Percentiles rank a stretch among this genome's conserved stretches.
Conservation (phyloP, 345 rosid genomes). For the Nephelium lappaceum region DNA sequence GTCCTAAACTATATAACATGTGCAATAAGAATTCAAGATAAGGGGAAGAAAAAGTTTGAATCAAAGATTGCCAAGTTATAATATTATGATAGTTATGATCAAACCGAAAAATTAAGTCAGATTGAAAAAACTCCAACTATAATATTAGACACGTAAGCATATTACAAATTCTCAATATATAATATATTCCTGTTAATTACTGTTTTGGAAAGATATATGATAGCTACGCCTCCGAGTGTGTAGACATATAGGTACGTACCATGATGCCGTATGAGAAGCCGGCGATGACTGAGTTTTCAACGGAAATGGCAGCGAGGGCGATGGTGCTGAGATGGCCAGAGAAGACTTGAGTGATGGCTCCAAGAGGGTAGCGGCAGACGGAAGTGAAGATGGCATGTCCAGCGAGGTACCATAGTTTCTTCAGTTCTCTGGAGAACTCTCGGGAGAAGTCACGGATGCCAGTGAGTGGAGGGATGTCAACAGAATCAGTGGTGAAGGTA, state of each 20-base stretch:
- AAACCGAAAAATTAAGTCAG: too few relatives aligned
- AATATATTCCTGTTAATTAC: too few relatives aligned
- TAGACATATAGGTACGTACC: conserved; percentile 34
- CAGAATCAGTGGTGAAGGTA: conserved; percentile 42
- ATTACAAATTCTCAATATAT: too few relatives aligned
- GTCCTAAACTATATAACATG: too few relatives aligned
- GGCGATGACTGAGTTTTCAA: conserved; percentile 84
- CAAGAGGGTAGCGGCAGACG: conserved; percentile 71
- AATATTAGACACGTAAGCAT: too few relatives aligned
- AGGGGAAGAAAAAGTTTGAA: too few relatives aligned
- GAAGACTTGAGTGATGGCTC: conserved; percentile 73
- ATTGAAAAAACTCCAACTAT: too few relatives aligned
- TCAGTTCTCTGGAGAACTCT: conserved; percentile 53
- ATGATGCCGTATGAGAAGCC: conserved; percentile 80
- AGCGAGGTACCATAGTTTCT: conserved; percentile 81
- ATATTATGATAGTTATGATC: too few relatives aligned
- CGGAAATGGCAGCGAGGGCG: conserved; percentile 75
- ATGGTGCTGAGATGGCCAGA: conserved; percentile 75
- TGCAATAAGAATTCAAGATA: too few relatives aligned
- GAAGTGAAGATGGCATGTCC: conserved; percentile 90
- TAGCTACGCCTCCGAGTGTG: too few relatives aligned
- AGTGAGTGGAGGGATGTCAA: conserved; percentile 65
- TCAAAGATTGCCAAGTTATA: too few relatives aligned
- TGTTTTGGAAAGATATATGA: too few relatives aligned
- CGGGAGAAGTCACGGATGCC: conserved; percentile 45